These are phyloP conservation scores for Cokeromyces recurvatus DNA, from an alignment of 371 early-diverging fungal genomes.

Conservation along the genomic window DNA sequence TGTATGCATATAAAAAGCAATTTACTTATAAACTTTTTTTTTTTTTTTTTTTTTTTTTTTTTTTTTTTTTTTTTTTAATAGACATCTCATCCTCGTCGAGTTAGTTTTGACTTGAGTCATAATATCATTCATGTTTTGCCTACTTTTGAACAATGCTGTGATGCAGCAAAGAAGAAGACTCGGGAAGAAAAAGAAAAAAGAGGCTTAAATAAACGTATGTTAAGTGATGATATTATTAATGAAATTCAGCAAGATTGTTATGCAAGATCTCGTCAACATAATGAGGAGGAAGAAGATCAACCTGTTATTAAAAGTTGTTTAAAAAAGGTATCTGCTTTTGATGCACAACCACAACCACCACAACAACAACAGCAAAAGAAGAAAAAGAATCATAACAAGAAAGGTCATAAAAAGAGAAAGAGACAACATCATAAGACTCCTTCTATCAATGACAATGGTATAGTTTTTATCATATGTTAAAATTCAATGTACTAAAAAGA, in stretches of 20 bases:
- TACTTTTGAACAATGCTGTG: slow-evolving; percentile 28
- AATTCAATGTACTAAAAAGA: no score
- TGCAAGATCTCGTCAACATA: slow-evolving; percentile 6
- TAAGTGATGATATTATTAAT: slow-evolving; percentile 34
- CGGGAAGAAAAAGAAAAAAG: slow-evolving; percentile 33
- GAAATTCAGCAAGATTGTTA: slow-evolving; percentile 35
- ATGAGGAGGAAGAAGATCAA: slow-evolving; percentile 9
- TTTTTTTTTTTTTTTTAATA: no score
- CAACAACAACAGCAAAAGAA: no score
- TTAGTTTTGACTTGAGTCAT: slow-evolving; percentile 43
- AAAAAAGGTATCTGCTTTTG: slow-evolving; percentile 17
- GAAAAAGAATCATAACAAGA: no score
- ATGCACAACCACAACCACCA: background rate
- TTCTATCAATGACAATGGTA: no score
- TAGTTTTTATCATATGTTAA: no score
- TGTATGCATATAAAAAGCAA: no score
- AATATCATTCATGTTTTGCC: slow-evolving; percentile 40
- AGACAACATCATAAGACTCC: slow-evolving; percentile 7
- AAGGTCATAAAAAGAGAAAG: slow-evolving; percentile 21
- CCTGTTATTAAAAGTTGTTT: slow-evolving; percentile 15
- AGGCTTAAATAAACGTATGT: slow-evolving; percentile 29
- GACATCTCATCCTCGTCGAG: slow-evolving; percentile 35
- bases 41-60: no score
- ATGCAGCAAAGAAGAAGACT: slow-evolving; percentile 22
- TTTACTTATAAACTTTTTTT: no score